A percentile compares a stretch with the other conserved stretches of the same genome.
phyloP scores from a whole-genome alignment of 2,329 filamentous ascomycete species.

The Aureobasidium namibiae region DNA sequence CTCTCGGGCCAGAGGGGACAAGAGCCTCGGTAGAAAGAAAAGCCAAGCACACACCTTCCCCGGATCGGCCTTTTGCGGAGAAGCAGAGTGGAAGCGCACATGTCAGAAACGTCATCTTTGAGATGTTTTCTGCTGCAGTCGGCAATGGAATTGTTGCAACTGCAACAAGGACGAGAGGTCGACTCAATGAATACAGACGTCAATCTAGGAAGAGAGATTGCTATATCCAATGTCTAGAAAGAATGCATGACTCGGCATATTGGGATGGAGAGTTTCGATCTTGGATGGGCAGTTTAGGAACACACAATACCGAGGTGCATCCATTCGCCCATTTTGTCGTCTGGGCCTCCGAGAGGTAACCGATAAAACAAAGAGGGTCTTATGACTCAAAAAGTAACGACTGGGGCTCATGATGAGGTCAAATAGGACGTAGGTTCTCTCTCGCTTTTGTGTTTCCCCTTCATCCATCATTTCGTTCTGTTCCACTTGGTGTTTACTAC shows the following conservation, averaged over 20 bases:
- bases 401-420: background rate
- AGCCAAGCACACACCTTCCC: background rate
- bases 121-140: no score
- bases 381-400: slow-evolving; percentile 3
- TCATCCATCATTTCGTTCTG: background rate
- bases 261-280: no score
- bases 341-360: background rate
- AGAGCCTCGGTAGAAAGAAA: background rate
- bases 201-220: no score
- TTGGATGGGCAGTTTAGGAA: background rate
- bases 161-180: no score
- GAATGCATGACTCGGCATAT: no score
- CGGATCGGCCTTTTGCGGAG: slow-evolving; percentile 12
- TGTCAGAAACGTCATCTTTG: background rate
- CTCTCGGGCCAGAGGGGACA: background rate
- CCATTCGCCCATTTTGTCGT: slow-evolving; percentile 11
- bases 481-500: background rate
- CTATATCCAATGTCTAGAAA: no score
- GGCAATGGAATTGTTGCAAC: no score
- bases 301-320: slow-evolving; percentile 9
- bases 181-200: background rate
- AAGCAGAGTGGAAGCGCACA: no score
- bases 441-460: background rate
- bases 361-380: background rate
- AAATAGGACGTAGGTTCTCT: background rate